Base-by-base conservation (phyloP, 805 yeast species). In the Metschnikowia colocasiae region DNA sequence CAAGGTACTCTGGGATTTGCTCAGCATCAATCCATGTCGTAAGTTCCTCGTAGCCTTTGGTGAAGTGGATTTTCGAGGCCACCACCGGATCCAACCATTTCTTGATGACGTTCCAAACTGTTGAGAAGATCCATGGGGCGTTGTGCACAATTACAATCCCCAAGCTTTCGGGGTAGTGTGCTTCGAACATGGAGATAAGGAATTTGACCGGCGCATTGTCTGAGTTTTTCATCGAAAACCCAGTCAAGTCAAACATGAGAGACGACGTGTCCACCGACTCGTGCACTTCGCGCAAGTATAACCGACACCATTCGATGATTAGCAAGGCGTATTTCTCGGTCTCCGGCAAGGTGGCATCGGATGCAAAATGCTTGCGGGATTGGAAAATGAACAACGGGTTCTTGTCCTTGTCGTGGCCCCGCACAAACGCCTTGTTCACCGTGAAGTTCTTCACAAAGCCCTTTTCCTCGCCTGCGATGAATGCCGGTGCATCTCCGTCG, bases 41-140 rank as follows among this genome's bases (percentile, higher is more conserved):
- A 58, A 92, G 67, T 47, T 94, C 97, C 47, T 81, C 78, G 22
- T 71, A 63, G 54, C 73, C 74, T 60, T 86, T 85, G 20, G 96
- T 87, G 68, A 92, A 94, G 37, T 80, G 79, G 58, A 94, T 88
- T 67, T 92, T 92, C 22, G 92, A 76, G 0, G 97, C 96, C 46
- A 92, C 97, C 20, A 88, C 97, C 2, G 98, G 98, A 63, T 94
- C 98, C 48, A 92, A 74, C 98, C 97, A 92, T 58, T 84, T 83
- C 65, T 88, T 89, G 58, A 94, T 82, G 56, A 92, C 80, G 56
- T 83, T 85, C 98, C 99, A 94, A 50, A 92, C 87, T 20, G 97
- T 92, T 43, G 87, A 81, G 71, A 94, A 94, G 46, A 94, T 81
- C 98, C 97, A 90, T 23, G 99, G 99, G 0, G 99, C 97, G 58